Conservation (phyloP, 257 asterid genomes). For the Paraleonurus japonicus region DNA sequence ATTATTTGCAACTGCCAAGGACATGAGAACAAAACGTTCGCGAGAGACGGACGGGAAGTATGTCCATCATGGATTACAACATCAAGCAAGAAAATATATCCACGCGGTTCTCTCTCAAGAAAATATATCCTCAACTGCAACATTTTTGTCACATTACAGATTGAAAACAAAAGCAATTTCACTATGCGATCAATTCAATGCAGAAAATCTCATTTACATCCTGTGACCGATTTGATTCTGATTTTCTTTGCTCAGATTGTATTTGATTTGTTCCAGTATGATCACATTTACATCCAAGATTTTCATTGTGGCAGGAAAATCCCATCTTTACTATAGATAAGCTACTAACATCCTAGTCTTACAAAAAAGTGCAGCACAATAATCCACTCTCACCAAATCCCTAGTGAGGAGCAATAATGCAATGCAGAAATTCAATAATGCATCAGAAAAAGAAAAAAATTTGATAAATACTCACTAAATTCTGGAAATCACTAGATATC, state of each 20-base stretch:
- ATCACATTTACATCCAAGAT: background rate
- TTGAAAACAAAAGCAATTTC: background rate
- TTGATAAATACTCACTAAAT: constrained; percentile 45
- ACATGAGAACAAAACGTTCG: too few relatives aligned
- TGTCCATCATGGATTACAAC: too few relatives aligned
- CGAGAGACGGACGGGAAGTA: too few relatives aligned
- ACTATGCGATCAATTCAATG: background rate
- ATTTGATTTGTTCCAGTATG: background rate
- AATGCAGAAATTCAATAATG: background rate
- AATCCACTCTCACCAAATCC: background rate
- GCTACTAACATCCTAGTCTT: constrained; percentile 8
- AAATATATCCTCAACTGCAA: background rate
- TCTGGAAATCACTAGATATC: constrained; percentile 70
- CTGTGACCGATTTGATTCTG: background rate
- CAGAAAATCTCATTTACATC: too few relatives aligned
- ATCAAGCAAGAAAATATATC: too few relatives aligned
- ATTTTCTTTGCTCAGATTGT: background rate
- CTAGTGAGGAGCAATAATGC: background rate
- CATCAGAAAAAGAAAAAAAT: background rate
- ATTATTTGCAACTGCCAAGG: too few relatives aligned
- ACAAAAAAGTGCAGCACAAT: background rate
- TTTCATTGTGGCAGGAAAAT: background rate
- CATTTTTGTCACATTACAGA: background rate
- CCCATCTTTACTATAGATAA: background rate
- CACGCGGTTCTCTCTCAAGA: too few relatives aligned